Evolutionary conservation across 23 red algal species (phyloP), one percentile per base, ranked within the genome.

Genomic region (Porphyridium purpureum): DNA sequence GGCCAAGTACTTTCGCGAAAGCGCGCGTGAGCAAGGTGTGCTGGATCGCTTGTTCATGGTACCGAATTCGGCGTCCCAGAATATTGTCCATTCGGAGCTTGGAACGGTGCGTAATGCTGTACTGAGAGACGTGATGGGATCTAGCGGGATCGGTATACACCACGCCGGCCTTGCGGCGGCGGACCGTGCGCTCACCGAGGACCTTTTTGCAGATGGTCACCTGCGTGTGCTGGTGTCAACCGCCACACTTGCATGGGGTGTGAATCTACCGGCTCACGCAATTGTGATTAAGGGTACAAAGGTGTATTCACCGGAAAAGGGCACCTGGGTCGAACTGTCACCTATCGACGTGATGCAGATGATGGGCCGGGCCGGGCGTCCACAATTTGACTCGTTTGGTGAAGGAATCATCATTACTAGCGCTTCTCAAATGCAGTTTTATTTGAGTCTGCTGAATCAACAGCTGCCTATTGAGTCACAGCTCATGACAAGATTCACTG

Each of bases 261-360:
- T 98, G 9, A 98, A 98, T 44, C 73, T 98, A 26, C 90, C 90
- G 21, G 90, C 90, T 11, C 63, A 74, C 24, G 59, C 70, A 11
- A 72, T 86, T 21, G 62, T 98, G 4, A 98, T 98, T 21, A 72
- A 80, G 62, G 90, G 90, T 21, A 98, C 90, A 3, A 59, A 98
- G 55, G 67, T 98, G 4, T 98, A 98, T 40, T 68, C 82, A 62
- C 35, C 63, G 21, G 44, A 74, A 20, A 82, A 76, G 30, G 90
- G 90, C 25, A 76, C 72, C 15, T 85, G 69, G 55, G 78, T 76
- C 21, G 74, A 98, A 17, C 59, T 98, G 21, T 66, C 75, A 23
- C 70, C 83, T 40, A 34, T 98, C 19, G 90, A 98, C 57, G 79
- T 98, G 23, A 74, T 76, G 72, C 90, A 98, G 54, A 98, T 98